These are phyloP conservation scores for Globisporangium solare DNA, from an alignment of 352 stramenopile species.

Conservation along the genomic window DNA sequence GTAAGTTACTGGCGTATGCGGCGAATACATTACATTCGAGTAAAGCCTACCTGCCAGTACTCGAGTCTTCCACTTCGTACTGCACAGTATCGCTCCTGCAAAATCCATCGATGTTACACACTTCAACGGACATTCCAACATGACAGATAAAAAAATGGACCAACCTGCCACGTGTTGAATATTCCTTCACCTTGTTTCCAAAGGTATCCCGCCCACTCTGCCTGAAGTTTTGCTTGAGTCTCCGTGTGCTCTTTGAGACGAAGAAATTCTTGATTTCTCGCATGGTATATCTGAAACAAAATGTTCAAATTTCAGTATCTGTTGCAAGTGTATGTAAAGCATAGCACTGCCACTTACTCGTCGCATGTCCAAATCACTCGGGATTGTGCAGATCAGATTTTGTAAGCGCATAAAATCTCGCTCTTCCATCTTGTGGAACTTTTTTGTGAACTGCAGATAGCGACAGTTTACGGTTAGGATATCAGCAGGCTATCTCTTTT, in stretches of 20 bases:
- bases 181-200: constrained; percentile 22
- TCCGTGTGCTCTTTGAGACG: constrained; percentile 26
- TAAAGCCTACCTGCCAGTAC: constrained; percentile 25
- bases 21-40: too few species aligned
- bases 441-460: constrained; percentile 25
- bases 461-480: not conserved
- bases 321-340: not conserved
- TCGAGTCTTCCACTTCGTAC: constrained; percentile 28
- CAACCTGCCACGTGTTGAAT: constrained; percentile 24
- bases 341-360: constrained; percentile 9
- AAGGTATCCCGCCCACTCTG: constrained; percentile 26
- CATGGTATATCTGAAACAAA: constrained; percentile 24
- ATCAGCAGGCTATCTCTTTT: not conserved
- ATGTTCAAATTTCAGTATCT: not conserved
- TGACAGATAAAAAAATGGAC: not conserved
- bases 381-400: constrained; percentile 31
- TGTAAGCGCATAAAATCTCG: constrained; percentile 22
- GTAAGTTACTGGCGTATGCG: too few species aligned
- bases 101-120: not conserved
- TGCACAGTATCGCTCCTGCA: constrained; percentile 27
- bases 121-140: not conserved
- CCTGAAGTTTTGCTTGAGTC: constrained; percentile 27
- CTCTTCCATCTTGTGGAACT: constrained; percentile 28
- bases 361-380: constrained; percentile 30
- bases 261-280: constrained; percentile 28